Evolutionary conservation across 768 basidiomycete genomes (phyloP), one percentile per base, ranked within the genome.

Genomic region (Tylopilus plumbeoviolaceoides): DNA sequence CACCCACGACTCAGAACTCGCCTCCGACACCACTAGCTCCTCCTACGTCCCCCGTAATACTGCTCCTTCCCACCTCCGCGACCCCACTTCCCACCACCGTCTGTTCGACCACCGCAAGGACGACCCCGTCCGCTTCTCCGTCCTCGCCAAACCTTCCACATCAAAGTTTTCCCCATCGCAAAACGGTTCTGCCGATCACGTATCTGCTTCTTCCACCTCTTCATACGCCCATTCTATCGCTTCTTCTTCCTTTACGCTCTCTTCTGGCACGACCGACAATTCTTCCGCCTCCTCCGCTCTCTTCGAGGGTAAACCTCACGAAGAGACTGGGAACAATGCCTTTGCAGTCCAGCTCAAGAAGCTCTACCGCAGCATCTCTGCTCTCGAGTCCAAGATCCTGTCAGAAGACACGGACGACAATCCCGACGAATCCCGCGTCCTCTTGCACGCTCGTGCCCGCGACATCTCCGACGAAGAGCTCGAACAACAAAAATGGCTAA

Each of bases 61-160:
- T 31, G 58, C 69, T 11, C 64, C 58, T 11, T 59, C 75, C 5
- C 68, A 76, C 39, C 71, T 74, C 12, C 47, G 47, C 18, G 25
- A 28, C 9, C 47, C 68, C 14, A 63, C 57, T 14, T 60, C 75
- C 4, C 67, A 77, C 42, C 72, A 75, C 9, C 88, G 87, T 55
- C 80, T 97, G 0, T 95, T 93, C 53, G 93, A 98, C 64, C 91
- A 89, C 54, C 79, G 89, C 36, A 85, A 91, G 62, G 90, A 98
- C 67, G 91, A 98, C 67, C 92, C 97, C 0, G 81, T 93, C 30
- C 81, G 87, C 11, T 98, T 98, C 70, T 74, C 82, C 36, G 79
- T 84, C 31, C 77, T 83, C 33, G 73, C 81, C 5, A 79, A 84
- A 39, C 78, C 84, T 9, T 64, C 43, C 55, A 64, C 61, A 47